Evolutionary conservation across 164 flowering plant genomes (phyloP), one percentile per base, ranked within the genome.

Genomic region (Sedum album): DNA sequence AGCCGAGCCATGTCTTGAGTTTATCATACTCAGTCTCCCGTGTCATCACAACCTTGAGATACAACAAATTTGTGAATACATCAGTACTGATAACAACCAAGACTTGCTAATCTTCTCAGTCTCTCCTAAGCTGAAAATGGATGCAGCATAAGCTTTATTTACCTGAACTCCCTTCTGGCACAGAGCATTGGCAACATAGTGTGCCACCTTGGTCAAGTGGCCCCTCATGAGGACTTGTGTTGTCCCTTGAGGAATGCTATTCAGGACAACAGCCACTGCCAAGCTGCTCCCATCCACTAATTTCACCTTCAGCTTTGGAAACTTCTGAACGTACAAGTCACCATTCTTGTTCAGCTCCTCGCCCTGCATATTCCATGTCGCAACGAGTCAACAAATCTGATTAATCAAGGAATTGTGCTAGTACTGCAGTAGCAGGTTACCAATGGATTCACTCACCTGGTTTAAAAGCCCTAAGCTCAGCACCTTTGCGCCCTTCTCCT

Each of bases 321-420:
- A 39, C 75, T 68, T 84, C 31, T 75, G 70, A 3, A 89, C 30
- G 67, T 80, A 89, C 6, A 85, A 60, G 69, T 85, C 88, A 1
- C 94, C 97, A 68, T 80, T 74, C 48, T 66, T 66, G 53, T 89
- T 92, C 20, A 92, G 73, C 38, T 81, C 80, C 65, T 91, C 88
- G 0, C 84, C 78, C 93, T 88, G 79, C 25, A 33, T 30, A 72
- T 28, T 5, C 17, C 26, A 28, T 23, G 26, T 5, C 11, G 21
- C 38, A 67, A 67, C 13, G 8, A 1, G n/a, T 66, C 26, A 6
- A 17, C 6, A 63, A 63, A 23, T 63, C 38, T 38, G 21, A 33
- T 33, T 11, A 33, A 18, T 63, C 15, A 18, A 63, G 38, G 5
- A 60, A 13, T 0, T 4, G 57, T 1, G 0, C 26, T 21, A 51